Base-by-base conservation (phyloP, 1,284 basidiomycete species). In the Cryptococcus hybrid region DNA sequence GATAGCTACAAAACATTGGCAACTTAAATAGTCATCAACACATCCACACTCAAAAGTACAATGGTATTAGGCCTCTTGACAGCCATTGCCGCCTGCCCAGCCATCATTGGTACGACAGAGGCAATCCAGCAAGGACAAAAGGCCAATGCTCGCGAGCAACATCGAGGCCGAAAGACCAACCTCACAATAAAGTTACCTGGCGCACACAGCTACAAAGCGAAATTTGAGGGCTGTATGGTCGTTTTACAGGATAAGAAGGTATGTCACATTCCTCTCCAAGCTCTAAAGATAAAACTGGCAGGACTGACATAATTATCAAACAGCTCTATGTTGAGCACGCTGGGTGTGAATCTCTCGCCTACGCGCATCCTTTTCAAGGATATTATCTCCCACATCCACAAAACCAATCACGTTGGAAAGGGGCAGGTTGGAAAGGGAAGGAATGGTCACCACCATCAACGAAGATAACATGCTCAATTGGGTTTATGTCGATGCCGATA, bases 21-120 rank as follows among this genome's bases (percentile, higher is more conserved):
- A 24, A 24, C 24, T 24, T 24, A 24, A 24, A 24, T 24, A 24
- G 24, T 24, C 24, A 24, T 24, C 24, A 24, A 24, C 24, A 24
- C 24, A 24, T 24, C 24, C 24, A 24, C 24, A 24, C 24, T 24
- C 24, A 24, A 24, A 24, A 24, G 24, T 42, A 42, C 7, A 49
- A 62, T 62, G 61, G 58, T 60, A 3, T 55, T 62, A 7, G 61
- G 61, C 52, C 56, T 62, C 38, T 30, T 62, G 9, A 62, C 55
- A 11, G 61, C 61, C 30, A 55, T 62, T 34, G 61, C 61, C 9
- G 61, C 61, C 12, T 62, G 61, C 47, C 61, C 61, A 34, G 61
- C 61, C 34, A 62, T 62, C 43, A 47, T 62, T 30, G 61, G 61
- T 9, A 62, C 61, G n/a, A 62, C 61, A 5, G 61, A 62, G 47